phyloP scores from a whole-genome alignment of 73 alveolate species.

The Paramecium octaurelia region DNA sequence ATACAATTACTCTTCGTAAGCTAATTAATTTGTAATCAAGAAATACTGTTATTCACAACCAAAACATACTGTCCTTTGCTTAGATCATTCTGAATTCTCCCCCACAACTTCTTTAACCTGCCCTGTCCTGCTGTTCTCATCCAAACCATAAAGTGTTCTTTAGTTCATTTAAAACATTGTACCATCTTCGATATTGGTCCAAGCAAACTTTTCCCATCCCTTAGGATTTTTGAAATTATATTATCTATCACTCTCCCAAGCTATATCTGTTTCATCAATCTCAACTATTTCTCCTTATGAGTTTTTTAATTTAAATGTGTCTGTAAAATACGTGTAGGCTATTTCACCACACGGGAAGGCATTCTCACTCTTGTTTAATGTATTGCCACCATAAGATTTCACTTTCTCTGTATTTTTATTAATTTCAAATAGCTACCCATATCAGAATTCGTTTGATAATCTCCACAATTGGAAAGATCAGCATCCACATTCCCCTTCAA shows the following conservation, averaged over 20 bases:
- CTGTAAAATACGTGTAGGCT: conserved; percentile 39
- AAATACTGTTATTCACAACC: conserved; percentile 64
- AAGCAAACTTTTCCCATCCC: conserved; percentile 66
- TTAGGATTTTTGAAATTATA: conserved; percentile 73
- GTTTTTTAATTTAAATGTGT: conserved; percentile 61
- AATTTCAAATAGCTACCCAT: background rate
- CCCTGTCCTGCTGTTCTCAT: conserved; percentile 94
- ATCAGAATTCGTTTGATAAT: conserved; percentile 30
- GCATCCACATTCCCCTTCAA: conserved; percentile 32
- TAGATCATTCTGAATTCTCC: conserved; percentile 71
- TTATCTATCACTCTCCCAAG: conserved; percentile 83
- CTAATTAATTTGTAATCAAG: background rate
- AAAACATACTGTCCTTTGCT: conserved; percentile 71
- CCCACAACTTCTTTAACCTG: conserved; percentile 90
- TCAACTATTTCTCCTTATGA: conserved; percentile 44
- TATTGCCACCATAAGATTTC: background rate
- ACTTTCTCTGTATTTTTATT: background rate
- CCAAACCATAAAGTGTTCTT: conserved; percentile 93
- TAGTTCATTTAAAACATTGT: background rate
- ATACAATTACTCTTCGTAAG: background rate
- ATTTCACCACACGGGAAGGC: conserved; percentile 29
- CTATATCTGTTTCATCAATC: conserved; percentile 72
- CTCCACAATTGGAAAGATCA: conserved; percentile 23
- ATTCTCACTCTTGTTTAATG: background rate
- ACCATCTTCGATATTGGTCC: conserved; percentile 83